Base-by-base conservation (phyloP, 495 filamentous ascomycete genomes). In the Penicillium psychrofluorescens region DNA sequence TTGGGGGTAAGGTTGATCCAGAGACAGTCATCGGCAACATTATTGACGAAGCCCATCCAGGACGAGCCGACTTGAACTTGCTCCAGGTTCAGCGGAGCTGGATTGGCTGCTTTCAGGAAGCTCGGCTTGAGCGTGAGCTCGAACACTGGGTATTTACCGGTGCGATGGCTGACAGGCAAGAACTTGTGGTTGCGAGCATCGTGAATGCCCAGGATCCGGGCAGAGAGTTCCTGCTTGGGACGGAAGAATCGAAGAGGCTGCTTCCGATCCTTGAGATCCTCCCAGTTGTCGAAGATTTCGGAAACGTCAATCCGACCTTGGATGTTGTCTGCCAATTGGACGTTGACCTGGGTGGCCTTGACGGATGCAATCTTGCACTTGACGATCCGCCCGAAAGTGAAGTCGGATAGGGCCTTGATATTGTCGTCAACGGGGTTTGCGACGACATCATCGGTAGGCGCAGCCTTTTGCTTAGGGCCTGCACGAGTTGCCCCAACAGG, bases 1-100 rank as follows among this genome's bases (percentile, higher is more conserved):
- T 84, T 90, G n/a, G 92, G 90, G 4, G 90, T 86, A 22, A 97
- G 62, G 56, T 86, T 95, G 38, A 91, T 81, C 91, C 90, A 97
- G 14, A 92, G 68, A 49, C 77, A 85, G 41, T 84, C 78, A 30
- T 84, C 74, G 11, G 78, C 72, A 41, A 90, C 64, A 50, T 95
- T 95, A 67, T 97, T 98, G 58, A 98, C 76, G 57, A 90, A 96
- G 3, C 80, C 89, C 38, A 90, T 66, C 66, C 80, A 83, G 0
- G 66, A 77, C 9, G 82, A 81, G 30, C 85, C 90, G 36, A 73
- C 68, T 49, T 80, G 64, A 40, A 97, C 67, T 48, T 87, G 79
- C n/a, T 88, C 80, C 35, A 95, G 64, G 30, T 80, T 81, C 16
- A 95, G 65, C 4, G 79, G 61, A 11, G 75, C 65, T n/a, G 74